A percentile compares a stretch with the other conserved stretches of the same genome.
Evolutionary conservation across 108 stramenopile species (phyloP).

Genomic region (Pinguiococcus pyrenoidosus): DNA sequence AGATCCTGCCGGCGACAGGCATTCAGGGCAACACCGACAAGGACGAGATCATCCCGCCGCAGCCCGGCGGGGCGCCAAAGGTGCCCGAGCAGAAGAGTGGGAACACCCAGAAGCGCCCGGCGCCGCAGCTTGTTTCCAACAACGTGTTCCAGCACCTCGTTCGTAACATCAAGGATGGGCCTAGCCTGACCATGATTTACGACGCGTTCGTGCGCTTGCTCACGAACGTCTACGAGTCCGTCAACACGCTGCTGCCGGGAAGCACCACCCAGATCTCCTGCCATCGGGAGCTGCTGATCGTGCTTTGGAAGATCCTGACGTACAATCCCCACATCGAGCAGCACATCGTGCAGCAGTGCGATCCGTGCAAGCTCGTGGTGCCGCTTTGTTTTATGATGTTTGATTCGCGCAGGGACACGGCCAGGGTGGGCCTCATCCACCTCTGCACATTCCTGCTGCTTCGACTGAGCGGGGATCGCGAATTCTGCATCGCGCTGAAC

Average conservation of each 20-base stretch:
- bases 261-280: conserved; percentile 27
- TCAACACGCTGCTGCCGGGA: conserved; percentile 59
- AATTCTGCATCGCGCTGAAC: conserved; percentile 86
- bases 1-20: background rate
- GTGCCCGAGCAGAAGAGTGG: background rate
- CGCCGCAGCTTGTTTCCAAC: conserved; percentile 61
- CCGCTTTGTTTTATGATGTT: conserved; percentile 88
- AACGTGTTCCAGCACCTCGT: conserved; percentile 73
- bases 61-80: background rate
- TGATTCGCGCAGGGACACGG: conserved; percentile 61
- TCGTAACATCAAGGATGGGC: conserved; percentile 51
- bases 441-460: conserved; percentile 89
- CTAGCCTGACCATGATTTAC: conserved; percentile 62
- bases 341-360: conserved; percentile 49
- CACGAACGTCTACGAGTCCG: conserved; percentile 58
- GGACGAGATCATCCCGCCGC: background rate
- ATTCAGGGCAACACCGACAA: background rate
- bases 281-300: conserved; percentile 81
- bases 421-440: conserved; percentile 71
- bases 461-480: conserved; percentile 79
- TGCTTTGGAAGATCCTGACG: conserved; percentile 91
- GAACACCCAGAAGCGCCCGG: conserved; percentile 51
- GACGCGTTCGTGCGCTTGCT: conserved; percentile 71
- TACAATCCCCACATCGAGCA: conserved; percentile 79
- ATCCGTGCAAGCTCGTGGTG: conserved; percentile 60